Percentiles rank a stretch among this genome's conserved stretches.
These are phyloP conservation scores for Eremochloa ophiuroides DNA, from an alignment of 176 grass and related monocot genomes.

Conservation along the genomic window DNA sequence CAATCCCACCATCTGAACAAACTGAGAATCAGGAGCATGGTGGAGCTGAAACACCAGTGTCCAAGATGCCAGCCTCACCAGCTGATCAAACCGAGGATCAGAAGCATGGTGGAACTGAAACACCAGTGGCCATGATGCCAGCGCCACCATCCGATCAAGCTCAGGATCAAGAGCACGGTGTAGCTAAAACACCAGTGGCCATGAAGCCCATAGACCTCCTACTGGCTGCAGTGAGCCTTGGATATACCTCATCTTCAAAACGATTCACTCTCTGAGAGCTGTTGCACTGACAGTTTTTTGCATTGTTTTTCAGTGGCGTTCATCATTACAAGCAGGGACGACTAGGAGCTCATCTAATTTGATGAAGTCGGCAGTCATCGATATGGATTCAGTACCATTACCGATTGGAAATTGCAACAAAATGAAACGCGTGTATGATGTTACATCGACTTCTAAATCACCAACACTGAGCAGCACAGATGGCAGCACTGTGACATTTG, in stretches of 20 bases:
- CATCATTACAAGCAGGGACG: background rate
- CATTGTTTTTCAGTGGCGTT: background rate
- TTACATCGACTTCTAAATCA: background rate
- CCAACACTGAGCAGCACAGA: background rate
- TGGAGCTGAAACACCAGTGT: no score
- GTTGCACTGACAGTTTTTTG: background rate
- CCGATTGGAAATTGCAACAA: background rate
- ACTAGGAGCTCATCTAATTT: background rate
- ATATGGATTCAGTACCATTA: conserved; percentile 15
- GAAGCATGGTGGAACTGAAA: background rate
- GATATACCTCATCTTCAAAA: background rate
- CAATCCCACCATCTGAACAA: background rate
- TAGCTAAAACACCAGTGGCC: background rate
- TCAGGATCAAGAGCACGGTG: background rate
- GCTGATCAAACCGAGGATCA: background rate
- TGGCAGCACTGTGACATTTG: background rate
- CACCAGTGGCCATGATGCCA: background rate
- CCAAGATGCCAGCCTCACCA: background rate
- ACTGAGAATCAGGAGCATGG: no score
- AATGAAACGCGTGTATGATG: background rate
- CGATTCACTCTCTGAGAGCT: background rate
- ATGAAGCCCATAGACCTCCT: background rate
- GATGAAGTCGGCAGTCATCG: background rate
- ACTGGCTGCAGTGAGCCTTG: background rate
- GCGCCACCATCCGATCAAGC: background rate